Percentiles rank a stretch among this genome's conserved stretches.
These are phyloP conservation scores for Xerocomus nothofagi DNA, from an alignment of 1,284 basidiomycete genomes.

Conservation along the genomic window DNA sequence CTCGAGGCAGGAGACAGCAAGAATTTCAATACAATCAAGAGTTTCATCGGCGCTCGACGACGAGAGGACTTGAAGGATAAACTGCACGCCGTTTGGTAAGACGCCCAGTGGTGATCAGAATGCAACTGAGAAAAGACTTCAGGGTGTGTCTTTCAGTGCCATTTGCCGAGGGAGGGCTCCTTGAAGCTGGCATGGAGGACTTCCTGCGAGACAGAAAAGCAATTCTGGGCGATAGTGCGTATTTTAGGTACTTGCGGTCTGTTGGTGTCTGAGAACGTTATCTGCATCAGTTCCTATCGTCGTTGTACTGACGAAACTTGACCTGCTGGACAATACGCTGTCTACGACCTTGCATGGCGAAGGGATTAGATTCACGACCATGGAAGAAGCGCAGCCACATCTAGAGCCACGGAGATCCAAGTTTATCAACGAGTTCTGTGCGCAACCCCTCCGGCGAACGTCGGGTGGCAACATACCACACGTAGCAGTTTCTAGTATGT, in stretches of 20 bases:
- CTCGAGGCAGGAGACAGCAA: background rate
- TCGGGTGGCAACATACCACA: background rate
- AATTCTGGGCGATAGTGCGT: background rate
- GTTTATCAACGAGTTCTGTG: background rate
- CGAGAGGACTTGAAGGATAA: background rate
- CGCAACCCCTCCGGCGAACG: background rate
- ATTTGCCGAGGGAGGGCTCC: background rate
- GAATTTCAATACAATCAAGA: background rate
- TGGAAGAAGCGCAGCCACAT: background rate
- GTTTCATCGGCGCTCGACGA: background rate
- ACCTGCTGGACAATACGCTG: background rate
- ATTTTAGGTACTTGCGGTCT: too few species aligned
- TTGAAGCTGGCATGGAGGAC: conserved; percentile 1
- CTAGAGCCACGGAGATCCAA: background rate
- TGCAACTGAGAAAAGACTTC: background rate
- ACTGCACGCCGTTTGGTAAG: conserved; percentile 1
- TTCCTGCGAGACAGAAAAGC: background rate
- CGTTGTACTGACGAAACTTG: background rate
- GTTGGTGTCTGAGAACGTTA: background rate
- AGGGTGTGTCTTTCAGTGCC: background rate
- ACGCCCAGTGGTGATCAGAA: too few species aligned
- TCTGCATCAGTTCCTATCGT: background rate
- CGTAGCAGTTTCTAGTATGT: background rate
- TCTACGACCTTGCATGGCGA: background rate
- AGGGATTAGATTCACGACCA: background rate